Conservation (phyloP, 176 grass and related monocot genomes). For the Rhynchospora breviuscula region DNA sequence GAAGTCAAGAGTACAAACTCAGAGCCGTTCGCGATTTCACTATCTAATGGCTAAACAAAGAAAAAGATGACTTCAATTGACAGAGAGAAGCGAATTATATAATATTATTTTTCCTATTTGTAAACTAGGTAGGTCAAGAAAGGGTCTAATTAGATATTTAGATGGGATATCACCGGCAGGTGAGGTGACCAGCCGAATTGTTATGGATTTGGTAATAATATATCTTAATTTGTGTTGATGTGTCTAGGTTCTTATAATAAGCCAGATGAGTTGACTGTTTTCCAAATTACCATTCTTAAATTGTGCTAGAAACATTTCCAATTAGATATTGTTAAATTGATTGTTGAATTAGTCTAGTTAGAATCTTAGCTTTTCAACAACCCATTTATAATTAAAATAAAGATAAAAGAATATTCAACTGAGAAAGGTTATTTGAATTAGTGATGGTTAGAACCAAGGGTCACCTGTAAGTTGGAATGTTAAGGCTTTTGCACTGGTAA, state of each 20-base stretch:
- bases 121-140: background rate
- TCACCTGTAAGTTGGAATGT: background rate
- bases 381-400: background rate
- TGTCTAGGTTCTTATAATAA: background rate
- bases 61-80: background rate
- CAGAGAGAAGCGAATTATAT: background rate
- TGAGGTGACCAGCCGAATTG: background rate
- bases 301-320: background rate
- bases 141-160: background rate
- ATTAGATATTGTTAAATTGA: background rate
- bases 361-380: background rate
- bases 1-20: background rate
- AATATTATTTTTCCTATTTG: background rate
- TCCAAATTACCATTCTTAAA: background rate
- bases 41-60: background rate
- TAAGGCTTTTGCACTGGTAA: background rate
- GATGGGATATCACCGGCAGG: background rate
- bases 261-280: background rate
- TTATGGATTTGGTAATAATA: background rate
- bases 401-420: background rate
- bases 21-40: background rate
- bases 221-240: background rate
- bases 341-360: background rate
- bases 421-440: too few species aligned
- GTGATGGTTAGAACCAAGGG: too few species aligned